These are phyloP conservation scores for Ambrosia artemisiifolia DNA, from an alignment of 129 eudicot species.

Conservation along the genomic window DNA sequence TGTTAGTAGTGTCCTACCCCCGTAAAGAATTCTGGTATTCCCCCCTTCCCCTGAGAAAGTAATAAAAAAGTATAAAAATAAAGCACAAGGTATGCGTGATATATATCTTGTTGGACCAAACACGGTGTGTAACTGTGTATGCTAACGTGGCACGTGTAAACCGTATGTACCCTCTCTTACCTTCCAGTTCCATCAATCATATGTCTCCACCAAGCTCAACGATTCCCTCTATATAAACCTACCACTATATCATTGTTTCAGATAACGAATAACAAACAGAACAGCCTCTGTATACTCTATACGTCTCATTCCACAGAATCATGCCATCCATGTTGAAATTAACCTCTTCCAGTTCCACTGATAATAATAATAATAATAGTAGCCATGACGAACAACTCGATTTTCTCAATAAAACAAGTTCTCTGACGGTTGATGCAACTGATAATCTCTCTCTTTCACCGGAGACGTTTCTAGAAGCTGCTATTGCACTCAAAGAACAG, in stretches of 20 bases:
- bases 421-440: constrained; percentile 6
- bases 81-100: constrained; percentile 22
- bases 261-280: neutral
- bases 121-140: constrained; percentile 27
- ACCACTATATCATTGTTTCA: neutral
- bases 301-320: neutral
- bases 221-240: constrained; percentile 3
- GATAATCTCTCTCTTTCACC: constrained; percentile 35
- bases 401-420: constrained; percentile 26
- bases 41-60: no score
- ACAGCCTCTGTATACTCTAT: neutral
- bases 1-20: no score
- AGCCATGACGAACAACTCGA: constrained; percentile 40
- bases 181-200: constrained; percentile 19
- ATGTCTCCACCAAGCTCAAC: constrained; percentile 23
- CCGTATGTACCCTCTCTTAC: neutral
- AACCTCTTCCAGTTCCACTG: constrained; percentile 34
- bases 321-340: constrained; percentile 52
- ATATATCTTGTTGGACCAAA: constrained; percentile 17
- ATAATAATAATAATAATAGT: constrained; percentile 34
- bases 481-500: constrained; percentile 66
- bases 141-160: constrained; percentile 26
- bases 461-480: constrained; percentile 61
- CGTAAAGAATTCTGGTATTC: no score
- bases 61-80: neutral